Base-by-base conservation (phyloP, 768 basidiomycete species). In the Pleurotus eryngii region DNA sequence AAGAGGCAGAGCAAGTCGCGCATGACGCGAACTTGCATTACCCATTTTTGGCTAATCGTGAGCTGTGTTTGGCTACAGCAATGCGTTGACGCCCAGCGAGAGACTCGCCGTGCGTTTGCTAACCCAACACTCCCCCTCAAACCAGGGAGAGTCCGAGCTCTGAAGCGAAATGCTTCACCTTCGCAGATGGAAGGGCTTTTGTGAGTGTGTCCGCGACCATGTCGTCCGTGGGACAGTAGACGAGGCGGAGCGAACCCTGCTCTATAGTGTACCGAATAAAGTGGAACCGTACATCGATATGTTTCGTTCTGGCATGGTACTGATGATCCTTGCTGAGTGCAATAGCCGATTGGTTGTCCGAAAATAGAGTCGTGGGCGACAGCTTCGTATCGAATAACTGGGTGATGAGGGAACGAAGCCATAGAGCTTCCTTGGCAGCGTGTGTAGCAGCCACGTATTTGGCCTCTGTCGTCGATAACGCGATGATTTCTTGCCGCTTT, bases 231-330 rank as follows among this genome's bases (percentile, higher is more conserved):
- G 62, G 55, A 42, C 60, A 61, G 55, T 65, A 39, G 6, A 60
- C 26, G 3, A 60, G 56, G 12, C 26, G 14, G 26, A 60, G 6
- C 12, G 18, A 26, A n/a, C 59, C 59, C 5, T 57, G 37, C 11
- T 62, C 63, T 37, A 72, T 56, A 3, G 57, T 54, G 22, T 65
- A 63, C 0, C 68, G 58, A 37, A 72, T 64, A 38, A 65, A 67
- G 51, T 73, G 70, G 48, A 70, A 65, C 4, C 62, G 62, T 20
- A 72, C 64, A 49, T 72, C 66, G 49, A 75, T 74, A 58, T 75
- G 74, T 57, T 74, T 75, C 4, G 67, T 67, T 14, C 64, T 50
- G 3, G 65, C 48, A 45, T 72, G 70, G 43, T 67, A 66, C 17
- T 61, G 59, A 40, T 68, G 65, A 47, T 72, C 68, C 17, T 64